Conservation (phyloP, 1,139 yeast genomes). For the Blastobotrys capitulatus region DNA sequence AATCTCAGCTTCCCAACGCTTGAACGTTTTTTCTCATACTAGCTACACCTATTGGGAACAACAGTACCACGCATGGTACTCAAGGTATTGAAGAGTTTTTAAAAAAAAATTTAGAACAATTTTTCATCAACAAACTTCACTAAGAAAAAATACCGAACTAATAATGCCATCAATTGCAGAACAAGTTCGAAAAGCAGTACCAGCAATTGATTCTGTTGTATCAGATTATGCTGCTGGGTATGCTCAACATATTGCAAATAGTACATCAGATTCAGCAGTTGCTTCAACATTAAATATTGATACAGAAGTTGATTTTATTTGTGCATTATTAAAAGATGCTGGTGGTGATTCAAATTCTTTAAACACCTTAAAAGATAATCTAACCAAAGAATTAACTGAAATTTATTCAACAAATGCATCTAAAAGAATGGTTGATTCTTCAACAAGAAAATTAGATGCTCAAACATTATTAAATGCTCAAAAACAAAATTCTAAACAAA, state of each 20-base stretch:
- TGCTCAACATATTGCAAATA: slow-evolving; percentile 64
- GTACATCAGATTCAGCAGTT: slow-evolving; percentile 77
- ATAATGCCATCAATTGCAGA: slow-evolving; percentile 16
- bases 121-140: no score
- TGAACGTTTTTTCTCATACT: no score
- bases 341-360: slow-evolving; percentile 67
- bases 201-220: slow-evolving; percentile 82
- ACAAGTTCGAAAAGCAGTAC: slow-evolving; percentile 81
- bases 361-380: slow-evolving; percentile 39
- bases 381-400: slow-evolving; percentile 46
- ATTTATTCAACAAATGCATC: slow-evolving; percentile 67
- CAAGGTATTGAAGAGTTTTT: no score
- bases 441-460: slow-evolving; percentile 60
- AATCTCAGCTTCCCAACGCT: no score
- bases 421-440: slow-evolving; percentile 54
- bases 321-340: slow-evolving; percentile 63
- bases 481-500: slow-evolving; percentile 24
- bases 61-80: no score
- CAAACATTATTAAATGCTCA: slow-evolving; percentile 35
- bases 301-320: slow-evolving; percentile 60
- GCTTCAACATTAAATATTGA: slow-evolving; percentile 58
- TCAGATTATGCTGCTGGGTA: slow-evolving; percentile 91
- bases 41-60: no score
- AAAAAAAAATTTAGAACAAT: no score
- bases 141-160: no score